Evolutionary conservation across 2,329 filamentous ascomycete species (phyloP).

Genomic region (Pezicula carpinea): DNA sequence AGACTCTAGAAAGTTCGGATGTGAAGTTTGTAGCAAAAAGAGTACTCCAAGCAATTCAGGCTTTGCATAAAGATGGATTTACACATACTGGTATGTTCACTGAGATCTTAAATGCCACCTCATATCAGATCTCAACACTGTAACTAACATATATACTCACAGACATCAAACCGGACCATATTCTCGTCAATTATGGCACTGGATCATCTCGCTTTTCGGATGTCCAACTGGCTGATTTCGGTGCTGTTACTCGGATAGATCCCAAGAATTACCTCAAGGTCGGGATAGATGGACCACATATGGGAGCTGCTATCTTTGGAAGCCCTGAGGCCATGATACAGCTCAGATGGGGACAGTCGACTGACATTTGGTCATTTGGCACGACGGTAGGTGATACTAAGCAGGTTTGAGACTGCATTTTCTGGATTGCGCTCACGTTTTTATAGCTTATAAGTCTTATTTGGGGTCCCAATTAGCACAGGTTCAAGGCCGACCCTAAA

Average conservation of each 20-base stretch:
- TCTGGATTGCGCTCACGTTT: constrained; percentile 16
- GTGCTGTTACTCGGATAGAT: constrained; percentile 23
- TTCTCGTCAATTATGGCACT: constrained; percentile 30
- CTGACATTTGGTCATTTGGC: constrained; percentile 37
- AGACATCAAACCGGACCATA: constrained; percentile 32
- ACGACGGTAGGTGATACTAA: constrained; percentile 26
- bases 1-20: constrained; percentile 15
- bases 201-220: constrained; percentile 28
- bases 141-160: constrained; percentile 13
- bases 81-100: constrained; percentile 18
- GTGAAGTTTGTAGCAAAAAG: constrained; percentile 19
- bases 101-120: constrained; percentile 11
- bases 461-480: constrained; percentile 22
- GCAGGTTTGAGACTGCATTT: constrained; percentile 10
- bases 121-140: constrained; percentile 11
- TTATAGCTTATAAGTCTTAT: constrained; percentile 23
- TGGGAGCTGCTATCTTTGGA: constrained; percentile 33
- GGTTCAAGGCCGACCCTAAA: constrained; percentile 22
- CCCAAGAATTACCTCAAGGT: constrained; percentile 19
- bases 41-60: constrained; percentile 18
- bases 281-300: constrained; percentile 17
- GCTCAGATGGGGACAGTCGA: constrained; percentile 31
- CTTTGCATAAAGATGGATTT: constrained; percentile 20
- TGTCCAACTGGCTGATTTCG: constrained; percentile 30
- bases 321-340: constrained; percentile 32